Percentiles rank a stretch among this genome's conserved stretches.
Evolutionary conservation across 345 rosid species (phyloP).

Genomic region (Lenwebbia sp.): DNA sequence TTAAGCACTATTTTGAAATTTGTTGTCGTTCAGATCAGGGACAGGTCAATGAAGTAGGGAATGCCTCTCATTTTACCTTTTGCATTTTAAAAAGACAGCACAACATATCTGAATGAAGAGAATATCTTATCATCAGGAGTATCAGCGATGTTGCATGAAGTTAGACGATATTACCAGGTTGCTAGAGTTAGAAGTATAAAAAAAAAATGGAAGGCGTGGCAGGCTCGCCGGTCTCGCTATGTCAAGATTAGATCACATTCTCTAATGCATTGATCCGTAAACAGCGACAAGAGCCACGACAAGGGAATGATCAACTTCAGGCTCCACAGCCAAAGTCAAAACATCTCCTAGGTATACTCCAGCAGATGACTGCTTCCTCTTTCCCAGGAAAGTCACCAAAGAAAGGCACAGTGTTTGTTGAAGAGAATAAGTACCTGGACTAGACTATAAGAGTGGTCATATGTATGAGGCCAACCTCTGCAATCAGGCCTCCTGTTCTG

Average conservation of each 20-base stretch:
- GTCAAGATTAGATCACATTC: slow-evolving; percentile 9
- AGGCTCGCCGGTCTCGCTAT: not conserved
- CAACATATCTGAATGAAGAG: not conserved
- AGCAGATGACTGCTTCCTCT: slow-evolving; percentile 36
- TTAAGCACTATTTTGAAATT: not conserved
- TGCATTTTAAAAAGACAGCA: not conserved
- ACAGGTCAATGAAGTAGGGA: not conserved
- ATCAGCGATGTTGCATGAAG: not conserved
- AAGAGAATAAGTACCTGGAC: not conserved
- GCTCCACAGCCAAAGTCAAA: slow-evolving; percentile 29
- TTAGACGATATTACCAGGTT: not conserved
- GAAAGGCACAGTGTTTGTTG: not conserved
- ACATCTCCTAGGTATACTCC: slow-evolving; percentile 45
- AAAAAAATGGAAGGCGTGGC: not conserved
- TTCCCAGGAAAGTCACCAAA: slow-evolving; percentile 21
- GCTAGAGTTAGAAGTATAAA: not conserved
- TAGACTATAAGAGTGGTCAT: not conserved
- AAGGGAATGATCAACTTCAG: slow-evolving; percentile 37
- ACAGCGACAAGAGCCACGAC: slow-evolving; percentile 32
- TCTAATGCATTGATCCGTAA: slow-evolving; percentile 30
- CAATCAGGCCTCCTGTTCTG: slow-evolving; percentile 10
- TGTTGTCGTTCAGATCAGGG: not conserved
- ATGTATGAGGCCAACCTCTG: slow-evolving; percentile 18
- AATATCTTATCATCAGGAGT: not conserved
- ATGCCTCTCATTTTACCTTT: not conserved